A percentile compares a stretch with the other conserved stretches of the same genome.
These are phyloP conservation scores for Phytophthora cactorum DNA, from an alignment of 352 stramenopile species.

Conservation along the genomic window DNA sequence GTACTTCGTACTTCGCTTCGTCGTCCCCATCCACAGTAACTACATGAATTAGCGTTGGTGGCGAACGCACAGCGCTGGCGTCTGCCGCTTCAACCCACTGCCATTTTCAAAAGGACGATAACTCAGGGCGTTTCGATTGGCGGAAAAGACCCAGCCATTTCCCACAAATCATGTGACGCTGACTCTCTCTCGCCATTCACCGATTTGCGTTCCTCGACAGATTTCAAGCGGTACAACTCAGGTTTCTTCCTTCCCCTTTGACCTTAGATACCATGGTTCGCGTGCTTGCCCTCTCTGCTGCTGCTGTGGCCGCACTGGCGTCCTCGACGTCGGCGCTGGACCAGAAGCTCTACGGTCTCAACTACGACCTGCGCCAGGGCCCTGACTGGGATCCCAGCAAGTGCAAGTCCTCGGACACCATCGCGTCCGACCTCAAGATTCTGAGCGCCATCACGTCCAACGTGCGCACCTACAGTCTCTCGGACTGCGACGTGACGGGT, in stretches of 20 bases:
- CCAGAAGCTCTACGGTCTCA: slow-evolving; percentile 80
- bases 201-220: slow-evolving; percentile 16
- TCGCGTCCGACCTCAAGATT: slow-evolving; percentile 74
- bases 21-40: too few relatives aligned
- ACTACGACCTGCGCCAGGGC: slow-evolving; percentile 84
- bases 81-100: background rate
- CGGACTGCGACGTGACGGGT: slow-evolving; percentile 74
- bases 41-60: too few relatives aligned
- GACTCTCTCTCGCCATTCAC: slow-evolving; percentile 34
- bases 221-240: slow-evolving; percentile 21
- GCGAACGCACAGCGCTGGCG: background rate
- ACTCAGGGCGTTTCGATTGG: slow-evolving; percentile 12
- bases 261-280: slow-evolving; percentile 24
- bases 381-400: slow-evolving; percentile 80
- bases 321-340: slow-evolving; percentile 58
- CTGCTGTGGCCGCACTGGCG: slow-evolving; percentile 40
- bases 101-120: background rate
- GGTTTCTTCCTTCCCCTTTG: background rate
- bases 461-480: slow-evolving; percentile 83
- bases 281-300: slow-evolving; percentile 34
- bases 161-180: slow-evolving; percentile 22
- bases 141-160: slow-evolving; percentile 16
- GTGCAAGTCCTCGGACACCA: slow-evolving; percentile 73
- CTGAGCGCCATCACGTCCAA: slow-evolving; percentile 71
- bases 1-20: background rate